These are phyloP conservation scores for Coffea canephora DNA, from an alignment of 257 asterid species.

Conservation along the genomic window DNA sequence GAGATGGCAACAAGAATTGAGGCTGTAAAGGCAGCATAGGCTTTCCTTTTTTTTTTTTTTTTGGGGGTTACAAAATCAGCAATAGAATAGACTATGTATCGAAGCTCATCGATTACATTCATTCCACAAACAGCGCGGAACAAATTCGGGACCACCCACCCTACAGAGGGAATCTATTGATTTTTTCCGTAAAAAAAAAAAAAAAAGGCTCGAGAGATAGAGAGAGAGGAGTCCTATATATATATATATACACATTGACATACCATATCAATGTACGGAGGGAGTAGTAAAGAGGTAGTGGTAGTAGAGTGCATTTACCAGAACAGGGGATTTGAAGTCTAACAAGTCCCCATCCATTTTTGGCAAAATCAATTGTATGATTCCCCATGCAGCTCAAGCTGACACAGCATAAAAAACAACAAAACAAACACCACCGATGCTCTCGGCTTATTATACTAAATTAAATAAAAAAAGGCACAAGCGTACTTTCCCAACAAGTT, in stretches of 20 bases:
- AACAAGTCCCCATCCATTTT: constrained; percentile 32
- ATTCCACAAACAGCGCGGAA: constrained; percentile 1
- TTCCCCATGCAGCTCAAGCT: constrained; percentile 18
- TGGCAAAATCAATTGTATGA: constrained; percentile 29
- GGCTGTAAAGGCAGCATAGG: too few relatives aligned
- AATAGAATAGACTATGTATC: background rate
- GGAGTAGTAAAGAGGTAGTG: background rate
- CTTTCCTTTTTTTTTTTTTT: too few relatives aligned
- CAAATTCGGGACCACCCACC: constrained; percentile 32
- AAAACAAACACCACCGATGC: background rate
- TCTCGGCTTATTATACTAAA: background rate
- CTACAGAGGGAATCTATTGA: constrained; percentile 29
- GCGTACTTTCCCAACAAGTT: constrained; percentile 11
- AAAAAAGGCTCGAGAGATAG: too few relatives aligned
- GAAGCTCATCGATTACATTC: background rate
- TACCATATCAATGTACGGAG: background rate
- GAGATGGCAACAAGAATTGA: background rate
- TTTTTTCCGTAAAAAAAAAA: constrained; percentile 12
- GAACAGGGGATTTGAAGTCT: constrained; percentile 21
- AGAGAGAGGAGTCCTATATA: background rate
- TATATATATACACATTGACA: too few relatives aligned
- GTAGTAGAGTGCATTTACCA: constrained; percentile 14
- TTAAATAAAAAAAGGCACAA: background rate
- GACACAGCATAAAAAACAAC: background rate
- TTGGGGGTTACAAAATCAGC: background rate